phyloP scores from a whole-genome alignment of 2,329 filamentous ascomycete genomes.

The Geoglossum cookeanum region DNA sequence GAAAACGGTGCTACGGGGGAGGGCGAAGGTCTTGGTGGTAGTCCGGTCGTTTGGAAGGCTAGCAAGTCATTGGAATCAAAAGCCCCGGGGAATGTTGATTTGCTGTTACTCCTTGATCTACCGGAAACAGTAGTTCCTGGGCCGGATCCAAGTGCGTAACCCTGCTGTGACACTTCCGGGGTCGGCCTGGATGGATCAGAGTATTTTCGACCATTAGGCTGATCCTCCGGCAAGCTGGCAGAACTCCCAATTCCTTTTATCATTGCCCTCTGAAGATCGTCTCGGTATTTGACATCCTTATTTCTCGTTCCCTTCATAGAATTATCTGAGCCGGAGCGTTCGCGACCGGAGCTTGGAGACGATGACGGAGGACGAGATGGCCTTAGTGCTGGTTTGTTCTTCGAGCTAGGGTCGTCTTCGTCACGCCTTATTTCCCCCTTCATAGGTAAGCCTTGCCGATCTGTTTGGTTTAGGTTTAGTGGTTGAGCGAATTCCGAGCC shows the following conservation, averaged over 20 bases:
- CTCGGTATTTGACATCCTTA: constrained; percentile 28
- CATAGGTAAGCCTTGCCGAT: background rate
- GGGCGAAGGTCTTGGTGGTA: constrained; percentile 11
- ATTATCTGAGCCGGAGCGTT: constrained; percentile 35
- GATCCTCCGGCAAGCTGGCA: background rate
- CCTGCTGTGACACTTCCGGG: constrained; percentile 16
- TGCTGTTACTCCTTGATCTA: constrained; percentile 20
- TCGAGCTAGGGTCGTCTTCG: background rate
- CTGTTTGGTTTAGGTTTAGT: background rate
- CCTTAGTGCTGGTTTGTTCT: constrained; percentile 15
- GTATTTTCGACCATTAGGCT: background rate
- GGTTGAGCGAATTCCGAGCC: background rate
- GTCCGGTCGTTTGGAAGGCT: constrained; percentile 12
- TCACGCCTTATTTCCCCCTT: background rate
- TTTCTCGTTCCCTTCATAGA: constrained; percentile 33
- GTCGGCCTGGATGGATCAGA: constrained; percentile 4
- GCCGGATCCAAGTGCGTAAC: constrained; percentile 14
- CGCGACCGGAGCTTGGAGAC: constrained; percentile 23
- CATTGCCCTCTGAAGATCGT: constrained; percentile 33
- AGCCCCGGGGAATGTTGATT: constrained; percentile 16
- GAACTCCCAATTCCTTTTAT: constrained; percentile 18
- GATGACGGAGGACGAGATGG: constrained; percentile 20
- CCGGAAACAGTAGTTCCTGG: constrained; percentile 4
- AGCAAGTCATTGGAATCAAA: constrained; percentile 15
- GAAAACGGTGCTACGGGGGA: constrained; percentile 6